These are phyloP conservation scores for Cordyceps farinosa DNA, from an alignment of 2,329 filamentous ascomycete genomes.

Conservation along the genomic window DNA sequence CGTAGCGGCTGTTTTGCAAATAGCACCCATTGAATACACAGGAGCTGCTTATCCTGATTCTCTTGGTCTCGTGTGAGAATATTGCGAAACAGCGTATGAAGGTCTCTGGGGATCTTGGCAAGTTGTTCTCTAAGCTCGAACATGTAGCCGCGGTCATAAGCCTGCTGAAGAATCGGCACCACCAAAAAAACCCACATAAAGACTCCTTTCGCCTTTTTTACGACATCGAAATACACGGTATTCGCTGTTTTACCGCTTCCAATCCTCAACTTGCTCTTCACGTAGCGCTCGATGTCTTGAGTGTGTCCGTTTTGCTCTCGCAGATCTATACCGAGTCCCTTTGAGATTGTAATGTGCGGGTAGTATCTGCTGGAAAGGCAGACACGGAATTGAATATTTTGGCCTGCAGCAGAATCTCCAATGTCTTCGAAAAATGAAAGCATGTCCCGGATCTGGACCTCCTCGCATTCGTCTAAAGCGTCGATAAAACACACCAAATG, in stretches of 20 bases:
- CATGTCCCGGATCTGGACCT: conserved; percentile 39
- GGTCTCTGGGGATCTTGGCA: conserved; percentile 37
- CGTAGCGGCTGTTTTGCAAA: conserved; percentile 43
- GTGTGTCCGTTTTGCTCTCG: conserved; percentile 26
- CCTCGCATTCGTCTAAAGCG: conserved; percentile 48
- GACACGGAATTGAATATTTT: conserved; percentile 25
- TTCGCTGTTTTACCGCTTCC: fast-evolving
- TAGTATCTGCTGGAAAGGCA: conserved; percentile 49
- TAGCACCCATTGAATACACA: conserved; percentile 52
- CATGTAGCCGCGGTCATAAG: conserved; percentile 27
- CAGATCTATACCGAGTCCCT: conserved; percentile 24
- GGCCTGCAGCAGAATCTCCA: conserved; percentile 21
- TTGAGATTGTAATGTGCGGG: conserved; percentile 36
- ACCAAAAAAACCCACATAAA: conserved; percentile 46
- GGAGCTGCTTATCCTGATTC: conserved; percentile 37
- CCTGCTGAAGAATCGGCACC: no score
- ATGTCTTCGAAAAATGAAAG: conserved; percentile 39
- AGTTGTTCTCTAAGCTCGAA: conserved; percentile 24
- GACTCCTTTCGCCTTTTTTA: conserved; percentile 35
- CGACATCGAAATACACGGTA: no score
- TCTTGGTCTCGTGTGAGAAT: conserved; percentile 46
- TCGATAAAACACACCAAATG: conserved; percentile 35
- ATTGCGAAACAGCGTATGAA: conserved; percentile 48
- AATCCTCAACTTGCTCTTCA: conserved; percentile 17
- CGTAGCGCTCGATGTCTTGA: conserved; percentile 25